Conservation (phyloP, 1,139 yeast genomes). For the Hyphopichia pseudoburtonii region DNA sequence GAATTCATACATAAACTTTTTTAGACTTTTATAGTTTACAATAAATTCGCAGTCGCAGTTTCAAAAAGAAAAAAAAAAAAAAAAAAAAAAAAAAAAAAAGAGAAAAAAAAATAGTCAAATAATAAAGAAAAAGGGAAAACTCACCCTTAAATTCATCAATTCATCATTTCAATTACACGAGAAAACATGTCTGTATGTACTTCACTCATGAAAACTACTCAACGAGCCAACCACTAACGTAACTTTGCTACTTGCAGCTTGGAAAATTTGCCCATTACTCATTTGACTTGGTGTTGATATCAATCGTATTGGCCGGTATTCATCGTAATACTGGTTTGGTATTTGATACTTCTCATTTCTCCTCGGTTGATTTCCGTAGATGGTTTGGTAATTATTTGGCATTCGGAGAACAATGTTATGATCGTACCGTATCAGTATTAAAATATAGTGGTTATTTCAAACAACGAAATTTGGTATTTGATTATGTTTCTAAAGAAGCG, state of each 20-base stretch:
- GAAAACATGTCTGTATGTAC: conserved; percentile 5
- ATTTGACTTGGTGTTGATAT: conserved; percentile 57
- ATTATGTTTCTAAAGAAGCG: conserved; percentile 35
- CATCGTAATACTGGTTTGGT: conserved; percentile 63
- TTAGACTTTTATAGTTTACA: too few relatives aligned
- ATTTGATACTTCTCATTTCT: conserved; percentile 45
- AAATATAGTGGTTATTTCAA: conserved; percentile 45
- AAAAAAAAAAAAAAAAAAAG: too few relatives aligned
- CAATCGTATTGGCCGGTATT: conserved; percentile 65
- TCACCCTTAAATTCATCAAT: too few relatives aligned
- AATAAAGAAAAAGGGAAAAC: too few relatives aligned
- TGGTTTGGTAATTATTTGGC: conserved; percentile 54
- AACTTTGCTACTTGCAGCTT: conserved; percentile 36
- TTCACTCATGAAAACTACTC: too few relatives aligned
- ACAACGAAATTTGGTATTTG: conserved; percentile 40
- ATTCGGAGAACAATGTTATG: conserved; percentile 56
- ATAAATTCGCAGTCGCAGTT: conserved; percentile 1
- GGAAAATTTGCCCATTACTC: conserved; percentile 58
- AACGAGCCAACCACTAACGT: background rate
- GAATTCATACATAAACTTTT: conserved; percentile 29
- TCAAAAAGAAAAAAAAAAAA: too few relatives aligned
- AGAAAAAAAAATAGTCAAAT: too few relatives aligned
- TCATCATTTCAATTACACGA: background rate
- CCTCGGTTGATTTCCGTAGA: conserved; percentile 53
- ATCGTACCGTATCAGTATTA: conserved; percentile 38